Percentiles rank a stretch among this genome's conserved stretches.
Conservation (phyloP, 2,329 filamentous ascomycete genomes). For the Penicillium concentricum region DNA sequence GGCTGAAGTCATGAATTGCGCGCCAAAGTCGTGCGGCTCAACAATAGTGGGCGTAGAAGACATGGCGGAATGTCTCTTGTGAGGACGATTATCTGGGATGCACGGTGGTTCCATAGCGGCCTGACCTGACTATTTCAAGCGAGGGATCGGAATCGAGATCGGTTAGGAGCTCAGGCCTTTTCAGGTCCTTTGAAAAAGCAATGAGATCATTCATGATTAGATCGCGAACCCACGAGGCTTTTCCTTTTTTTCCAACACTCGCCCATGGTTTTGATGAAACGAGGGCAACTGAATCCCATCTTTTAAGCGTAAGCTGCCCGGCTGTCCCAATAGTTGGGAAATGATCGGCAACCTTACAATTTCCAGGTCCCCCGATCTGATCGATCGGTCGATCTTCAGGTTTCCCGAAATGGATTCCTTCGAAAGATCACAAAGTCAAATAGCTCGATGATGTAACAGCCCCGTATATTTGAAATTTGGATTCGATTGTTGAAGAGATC, state of each 20-base stretch:
- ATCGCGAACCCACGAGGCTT: background rate
- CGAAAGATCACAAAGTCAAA: slow-evolving; percentile 9
- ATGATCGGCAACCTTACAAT: slow-evolving; percentile 7
- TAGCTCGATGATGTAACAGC: background rate
- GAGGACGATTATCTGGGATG: slow-evolving; percentile 19
- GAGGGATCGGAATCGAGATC: background rate
- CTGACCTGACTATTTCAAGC: background rate
- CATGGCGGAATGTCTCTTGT: slow-evolving; percentile 7
- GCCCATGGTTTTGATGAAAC: background rate
- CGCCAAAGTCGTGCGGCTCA: slow-evolving; percentile 3
- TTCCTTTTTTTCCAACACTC: background rate
- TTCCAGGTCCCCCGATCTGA: slow-evolving; percentile 7
- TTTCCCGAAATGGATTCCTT: background rate
- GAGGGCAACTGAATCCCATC: slow-evolving; percentile 11
- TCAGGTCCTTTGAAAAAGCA: background rate
- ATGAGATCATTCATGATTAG: background rate
- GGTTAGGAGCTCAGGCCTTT: background rate
- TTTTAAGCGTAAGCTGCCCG: background rate
- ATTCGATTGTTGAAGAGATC: background rate
- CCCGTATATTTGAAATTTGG: background rate
- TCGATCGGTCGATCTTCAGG: slow-evolving; percentile 21
- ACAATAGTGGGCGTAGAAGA: slow-evolving; percentile 15
- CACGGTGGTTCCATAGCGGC: slow-evolving; percentile 17
- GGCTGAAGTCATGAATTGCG: background rate
- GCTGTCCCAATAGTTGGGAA: background rate